Evolutionary conservation across 1,139 yeast species (phyloP), one percentile per base, ranked within the genome.

Genomic region (Suhomyces bolitotheri): DNA sequence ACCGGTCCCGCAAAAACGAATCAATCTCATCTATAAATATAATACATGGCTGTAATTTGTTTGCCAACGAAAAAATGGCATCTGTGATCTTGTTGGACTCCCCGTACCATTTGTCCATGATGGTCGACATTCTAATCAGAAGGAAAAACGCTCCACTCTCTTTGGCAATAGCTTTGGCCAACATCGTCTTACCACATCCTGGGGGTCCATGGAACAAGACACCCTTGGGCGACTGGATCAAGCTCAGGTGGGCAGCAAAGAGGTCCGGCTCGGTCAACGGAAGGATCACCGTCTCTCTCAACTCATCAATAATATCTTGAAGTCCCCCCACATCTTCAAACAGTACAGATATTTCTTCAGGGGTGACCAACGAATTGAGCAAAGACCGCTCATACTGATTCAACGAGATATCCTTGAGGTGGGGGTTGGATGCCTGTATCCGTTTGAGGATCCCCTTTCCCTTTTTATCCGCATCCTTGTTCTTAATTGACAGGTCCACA

Each of bases 81-180:
- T 92, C 95, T 2, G 90, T 95, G 30, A 90, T 81, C 64, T 92
- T 92, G 60, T 92, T 92, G 30, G 94, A 82, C 59, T 92, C 98
- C 13, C 98, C 98, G 58, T 88, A 92, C 96, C 97, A 92, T 61
- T 92, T 92, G 64, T 94, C 97, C 94, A 92, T 87, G 15, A 92
- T 79, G 1, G 94, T 82, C 6, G 96, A 88, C 95, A 92, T 87
- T 59, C 96, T 76, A 37, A 92, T 84, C 56, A 90, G 89, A 36
- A 92, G 75, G 61, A 92, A 92, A 51, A 84, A 88, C 0, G 98
- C 97, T 0, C 90, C 90, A 50, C 95, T 82, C 58, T 90, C 96
- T 38, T 81, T 78, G 1, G 97, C 97, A 31, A 92, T 74, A 0
- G 97, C 97, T 58, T 90, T 90, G 14, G 97, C 97, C 50, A 92